Evolutionary conservation across 768 basidiomycete species (phyloP), one percentile per base, ranked within the genome.

Genomic region (Suillus sp.): DNA sequence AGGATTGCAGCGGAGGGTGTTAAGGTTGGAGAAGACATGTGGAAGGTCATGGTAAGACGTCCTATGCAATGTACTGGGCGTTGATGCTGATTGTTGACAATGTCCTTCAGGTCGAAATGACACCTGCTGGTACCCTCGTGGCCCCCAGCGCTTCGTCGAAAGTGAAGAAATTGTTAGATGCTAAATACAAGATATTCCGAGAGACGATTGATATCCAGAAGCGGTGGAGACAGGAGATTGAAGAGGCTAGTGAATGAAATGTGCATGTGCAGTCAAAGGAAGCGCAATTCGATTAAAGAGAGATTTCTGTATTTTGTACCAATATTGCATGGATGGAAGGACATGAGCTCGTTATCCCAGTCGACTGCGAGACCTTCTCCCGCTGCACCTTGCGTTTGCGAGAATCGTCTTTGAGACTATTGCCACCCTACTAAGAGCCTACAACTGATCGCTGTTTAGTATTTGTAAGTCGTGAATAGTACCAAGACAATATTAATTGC

Each of bases 171-270:
- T 73, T 99, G 54, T 78, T 99, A 59, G 87, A 93, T 61, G 93
- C 90, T 6, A 99, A 99, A 79, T 99, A 97, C 77, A 88, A 86
- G 74, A 96, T 99, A 70, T 99, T 97, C 80, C 78, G 85, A 63
- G 95, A 99, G 74, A 83, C 80, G n/a, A 93, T 97, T 55, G 91
- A 93, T 18, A 88, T 94, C 48, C 97, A 99, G 80, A 86, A 86
- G 71, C 81, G 87, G 63, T 98, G 95, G 96, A 84, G 93, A 66
- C 78, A 79, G 67, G 83, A 92, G 71, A 90, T 97, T 70, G 87
- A 91, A 64, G 83, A 84, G 54, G 87, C 89, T 42, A 14, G 61
- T n/a, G 62, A 64, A 38, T 74, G 68, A 43, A 27, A 14, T 7
- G 16, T 37, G 13, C 25, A 25, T 27, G 25, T 11, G 37, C 56